Base-by-base conservation (phyloP, 1,284 basidiomycete species). In the Cutaneotrichosporon dermatis region DNA sequence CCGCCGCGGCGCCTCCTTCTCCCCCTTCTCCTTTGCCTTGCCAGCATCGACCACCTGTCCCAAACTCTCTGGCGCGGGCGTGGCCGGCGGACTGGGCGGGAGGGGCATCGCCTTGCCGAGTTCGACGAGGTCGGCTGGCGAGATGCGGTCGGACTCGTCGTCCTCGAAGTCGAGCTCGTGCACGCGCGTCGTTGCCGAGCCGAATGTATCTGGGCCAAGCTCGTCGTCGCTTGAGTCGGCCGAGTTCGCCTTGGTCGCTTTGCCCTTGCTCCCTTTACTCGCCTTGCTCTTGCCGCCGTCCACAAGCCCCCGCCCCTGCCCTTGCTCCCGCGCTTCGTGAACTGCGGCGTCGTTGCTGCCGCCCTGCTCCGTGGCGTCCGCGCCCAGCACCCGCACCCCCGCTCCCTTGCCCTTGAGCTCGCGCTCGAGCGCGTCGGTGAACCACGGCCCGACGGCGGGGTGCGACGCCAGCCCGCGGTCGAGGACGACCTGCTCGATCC, bases 401-500 rank as follows among this genome's bases (percentile, higher is more conserved):
- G 6, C 25, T 2, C 45, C 45, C 11, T 33, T 25, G 46, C 46
- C 46, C 12, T 49, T 49, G 46, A 49, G 46, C 34, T 49, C 46
- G 34, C 46, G 46, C 13, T 34, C 34, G 1, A 49, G 34, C 7
- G 46, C 46, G 13, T 25, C 46, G 13, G 11, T 34, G 34, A 35
- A 49, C 34, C 33, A 37, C 1, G n/a, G 34, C 25, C 37, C 42
- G 35, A 52, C 36, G 33, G 43, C 49, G 1, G 58, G 58, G 35
- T 59, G 54, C 1, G 12, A 11, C 37, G n/a, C 16, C 0, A 51
- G 5, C 49, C n/a, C 15, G 25, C 41, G 49, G 37, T 46, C 44
- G 15, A 55, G 42, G 15, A 46, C 43, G 10, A 55, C 46, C 40
- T 51, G 34, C 57, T 62, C 60, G 44, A 62, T 62, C n/a, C 60